Conservation (phyloP, 2,329 filamentous ascomycete genomes). For the Coleophoma cylindrospora region DNA sequence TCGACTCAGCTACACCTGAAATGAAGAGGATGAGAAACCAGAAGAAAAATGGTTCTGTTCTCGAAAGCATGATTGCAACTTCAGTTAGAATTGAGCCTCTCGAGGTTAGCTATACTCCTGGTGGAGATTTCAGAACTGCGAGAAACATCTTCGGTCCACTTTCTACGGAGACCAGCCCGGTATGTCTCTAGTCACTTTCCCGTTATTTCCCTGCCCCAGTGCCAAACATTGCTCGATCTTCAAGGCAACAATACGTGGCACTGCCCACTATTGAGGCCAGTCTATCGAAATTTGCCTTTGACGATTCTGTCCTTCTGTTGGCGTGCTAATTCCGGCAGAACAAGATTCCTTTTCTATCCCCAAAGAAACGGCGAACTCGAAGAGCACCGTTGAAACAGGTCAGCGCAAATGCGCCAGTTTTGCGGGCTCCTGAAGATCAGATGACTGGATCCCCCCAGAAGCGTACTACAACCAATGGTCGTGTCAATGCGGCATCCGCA, state of each 20-base stretch:
- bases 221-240: not conserved
- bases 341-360: slow-evolving; percentile 12
- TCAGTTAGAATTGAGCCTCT: slow-evolving; percentile 59
- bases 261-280: not conserved
- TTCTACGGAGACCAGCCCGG: slow-evolving; percentile 45
- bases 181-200: slow-evolving; percentile 26
- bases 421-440: slow-evolving; percentile 11
- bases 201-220: not conserved
- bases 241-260: not conserved
- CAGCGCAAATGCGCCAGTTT: slow-evolving; percentile 20
- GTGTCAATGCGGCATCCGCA: not conserved
- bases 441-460: slow-evolving; percentile 10
- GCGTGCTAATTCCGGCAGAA: slow-evolving; percentile 4
- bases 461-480: slow-evolving; percentile 2
- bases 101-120: slow-evolving; percentile 58
- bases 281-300: too few species aligned
- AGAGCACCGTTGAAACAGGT: slow-evolving; percentile 14
- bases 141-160: slow-evolving; percentile 58
- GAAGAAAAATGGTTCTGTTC: slow-evolving; percentile 68
- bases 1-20: slow-evolving; percentile 70
- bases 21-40: slow-evolving; percentile 74
- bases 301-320: not conserved
- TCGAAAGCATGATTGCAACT: slow-evolving; percentile 58
- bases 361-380: slow-evolving; percentile 22
- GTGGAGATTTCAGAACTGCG: slow-evolving; percentile 43